Conservation (phyloP, 2,329 filamentous ascomycete genomes). For the Knoxdaviesia capensis region DNA sequence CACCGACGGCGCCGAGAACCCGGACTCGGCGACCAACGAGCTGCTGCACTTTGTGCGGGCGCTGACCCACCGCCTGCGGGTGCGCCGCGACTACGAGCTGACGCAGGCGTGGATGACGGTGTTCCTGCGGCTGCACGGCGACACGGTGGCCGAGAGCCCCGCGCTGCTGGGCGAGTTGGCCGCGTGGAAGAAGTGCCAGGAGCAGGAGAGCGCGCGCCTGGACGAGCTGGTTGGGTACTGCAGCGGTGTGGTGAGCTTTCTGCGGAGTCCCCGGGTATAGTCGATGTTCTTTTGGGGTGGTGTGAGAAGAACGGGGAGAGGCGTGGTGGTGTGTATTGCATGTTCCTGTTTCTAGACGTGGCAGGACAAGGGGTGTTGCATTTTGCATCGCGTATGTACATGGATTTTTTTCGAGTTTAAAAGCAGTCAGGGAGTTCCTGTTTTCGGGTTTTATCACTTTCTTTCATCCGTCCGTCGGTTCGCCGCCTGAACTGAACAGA, state of each 20-base stretch:
- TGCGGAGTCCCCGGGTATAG: conserved; percentile 41
- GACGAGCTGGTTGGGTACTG: conserved; percentile 70
- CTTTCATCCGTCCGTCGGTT: no score
- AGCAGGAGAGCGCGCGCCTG: conserved; percentile 49
- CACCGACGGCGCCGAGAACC: conserved; percentile 11
- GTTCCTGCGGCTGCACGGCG: conserved; percentile 62
- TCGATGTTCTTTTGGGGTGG: neutral
- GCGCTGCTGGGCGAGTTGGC: conserved; percentile 36
- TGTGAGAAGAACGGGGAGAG: neutral
- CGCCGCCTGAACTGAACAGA: no score
- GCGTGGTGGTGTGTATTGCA: neutral
- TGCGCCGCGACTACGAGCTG: conserved; percentile 72
- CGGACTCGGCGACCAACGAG: conserved; percentile 38
- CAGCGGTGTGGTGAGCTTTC: conserved; percentile 64
- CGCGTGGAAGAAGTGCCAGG: conserved; percentile 55
- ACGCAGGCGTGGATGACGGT: conserved; percentile 96
- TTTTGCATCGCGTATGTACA: no score
- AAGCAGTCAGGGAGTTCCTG: no score
- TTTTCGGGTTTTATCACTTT: no score
- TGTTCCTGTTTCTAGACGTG: no score
- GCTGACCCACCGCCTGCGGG: conserved; percentile 47
- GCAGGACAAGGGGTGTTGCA: no score
- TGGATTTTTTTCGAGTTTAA: no score
- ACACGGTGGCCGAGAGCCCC: conserved; percentile 28
- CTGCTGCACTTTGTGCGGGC: conserved; percentile 64